Evolutionary conservation across 306 rosid species (phyloP).

Genomic region (Gynostemma pentaphyllum): DNA sequence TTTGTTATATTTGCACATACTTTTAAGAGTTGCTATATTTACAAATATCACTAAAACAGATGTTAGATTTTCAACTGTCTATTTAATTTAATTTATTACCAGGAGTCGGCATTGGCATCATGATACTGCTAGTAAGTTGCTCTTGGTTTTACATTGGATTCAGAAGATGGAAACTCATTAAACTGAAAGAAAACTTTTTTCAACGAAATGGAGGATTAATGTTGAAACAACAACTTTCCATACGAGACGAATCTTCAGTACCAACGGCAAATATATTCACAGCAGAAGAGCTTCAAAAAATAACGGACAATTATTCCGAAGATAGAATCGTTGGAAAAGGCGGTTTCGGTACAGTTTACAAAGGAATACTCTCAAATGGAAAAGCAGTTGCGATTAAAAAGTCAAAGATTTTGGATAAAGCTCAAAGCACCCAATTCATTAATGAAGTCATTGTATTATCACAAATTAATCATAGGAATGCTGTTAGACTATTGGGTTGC

Average conservation of each 20-base stretch:
- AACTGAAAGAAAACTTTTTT: slow-evolving; percentile 15
- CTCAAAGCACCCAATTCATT: slow-evolving; percentile 25
- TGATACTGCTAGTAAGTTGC: slow-evolving; percentile 6
- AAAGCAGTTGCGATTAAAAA: slow-evolving; percentile 22
- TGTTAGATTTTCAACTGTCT: too few species aligned
- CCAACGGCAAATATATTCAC: slow-evolving; percentile 15
- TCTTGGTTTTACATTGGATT: slow-evolving; percentile 13
- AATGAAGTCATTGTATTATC: slow-evolving; percentile 26
- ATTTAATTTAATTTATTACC: not conserved
- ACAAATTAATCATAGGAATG: slow-evolving; percentile 30
- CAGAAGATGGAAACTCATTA: slow-evolving; percentile 18
- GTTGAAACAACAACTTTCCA: slow-evolving; percentile 14
- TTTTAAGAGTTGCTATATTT: too few species aligned
- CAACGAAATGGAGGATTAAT: slow-evolving; percentile 25
- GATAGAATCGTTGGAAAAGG: slow-evolving; percentile 22
- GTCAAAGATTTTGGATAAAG: slow-evolving; percentile 14
- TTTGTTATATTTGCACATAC: too few species aligned
- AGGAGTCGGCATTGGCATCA: slow-evolving; percentile 10
- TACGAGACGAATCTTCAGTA: not conserved
- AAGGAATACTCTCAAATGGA: slow-evolving; percentile 10
- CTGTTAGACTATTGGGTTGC: slow-evolving; percentile 31
- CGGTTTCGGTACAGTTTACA: slow-evolving; percentile 25
- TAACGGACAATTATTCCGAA: slow-evolving; percentile 24
- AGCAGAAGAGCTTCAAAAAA: slow-evolving; percentile 9
- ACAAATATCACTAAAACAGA: too few species aligned